A percentile compares a stretch with the other conserved stretches of the same genome.
phyloP scores from a whole-genome alignment of 2,329 filamentous ascomycete species.

The Amauroascus niger region DNA sequence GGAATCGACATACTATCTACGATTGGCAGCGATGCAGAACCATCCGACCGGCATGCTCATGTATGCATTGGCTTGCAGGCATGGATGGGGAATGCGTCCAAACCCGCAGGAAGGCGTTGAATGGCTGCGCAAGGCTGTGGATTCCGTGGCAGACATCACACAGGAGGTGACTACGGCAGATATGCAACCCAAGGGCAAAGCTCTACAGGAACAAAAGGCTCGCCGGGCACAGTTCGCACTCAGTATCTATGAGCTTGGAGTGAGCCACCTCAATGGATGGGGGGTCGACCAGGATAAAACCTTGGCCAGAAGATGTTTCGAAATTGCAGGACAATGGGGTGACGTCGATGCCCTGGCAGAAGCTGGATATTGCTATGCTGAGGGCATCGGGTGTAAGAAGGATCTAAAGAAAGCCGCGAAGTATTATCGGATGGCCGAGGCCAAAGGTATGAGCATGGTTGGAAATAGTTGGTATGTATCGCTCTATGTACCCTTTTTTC shows the following conservation, averaged over 20 bases:
- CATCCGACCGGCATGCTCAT: slow-evolving; percentile 91
- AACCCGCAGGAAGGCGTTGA: slow-evolving; percentile 82
- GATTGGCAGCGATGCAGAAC: slow-evolving; percentile 74
- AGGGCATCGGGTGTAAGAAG: slow-evolving; percentile 90
- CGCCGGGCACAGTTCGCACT: slow-evolving; percentile 88
- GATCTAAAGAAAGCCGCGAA: slow-evolving; percentile 87
- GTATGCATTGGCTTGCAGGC: slow-evolving; percentile 86
- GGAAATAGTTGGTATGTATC: slow-evolving; percentile 86
- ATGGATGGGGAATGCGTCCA: slow-evolving; percentile 94
- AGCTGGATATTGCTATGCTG: slow-evolving; percentile 90
- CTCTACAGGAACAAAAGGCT: slow-evolving; percentile 61
- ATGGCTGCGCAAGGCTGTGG: slow-evolving; percentile 86
- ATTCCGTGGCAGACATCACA: slow-evolving; percentile 70
- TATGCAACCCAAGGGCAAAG: slow-evolving; percentile 46
- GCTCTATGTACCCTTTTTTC: background rate
- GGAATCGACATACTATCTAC: slow-evolving; percentile 92
- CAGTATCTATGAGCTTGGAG: slow-evolving; percentile 90
- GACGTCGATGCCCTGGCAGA: slow-evolving; percentile 90
- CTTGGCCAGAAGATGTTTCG: slow-evolving; percentile 83
- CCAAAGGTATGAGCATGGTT: slow-evolving; percentile 92
- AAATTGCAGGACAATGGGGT: slow-evolving; percentile 92
- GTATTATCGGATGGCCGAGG: slow-evolving; percentile 82
- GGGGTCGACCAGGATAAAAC: slow-evolving; percentile 86
- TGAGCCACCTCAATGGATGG: slow-evolving; percentile 98
- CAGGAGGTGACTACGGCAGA: slow-evolving; percentile 57